Evolutionary conservation across 345 rosid genomes (phyloP), one percentile per base, ranked within the genome.

Genomic region (Brassica rapa): DNA sequence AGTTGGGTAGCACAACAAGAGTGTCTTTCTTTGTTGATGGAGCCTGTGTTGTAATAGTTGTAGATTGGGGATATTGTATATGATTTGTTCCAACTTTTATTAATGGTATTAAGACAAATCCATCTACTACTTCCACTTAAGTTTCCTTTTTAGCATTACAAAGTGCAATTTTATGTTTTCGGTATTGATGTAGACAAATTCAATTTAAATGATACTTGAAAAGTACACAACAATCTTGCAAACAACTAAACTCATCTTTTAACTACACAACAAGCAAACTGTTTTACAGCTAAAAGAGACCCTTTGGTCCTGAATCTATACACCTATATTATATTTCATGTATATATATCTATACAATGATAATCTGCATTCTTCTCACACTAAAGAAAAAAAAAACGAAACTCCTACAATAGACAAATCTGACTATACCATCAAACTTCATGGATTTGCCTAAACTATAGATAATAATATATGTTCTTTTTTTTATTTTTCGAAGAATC

Each of bases 401-500:
- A 15, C 19, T 53, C 24, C 59, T 53, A 53, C 55, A 46, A 46
- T 12, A 3, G 16, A 46, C 16, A 46, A 32, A 46, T 4, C 55
- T 46, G 55, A 46, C 16, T 14, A 46, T 46, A 53, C 24, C 59
- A 53, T 16, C 59, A 53, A 16, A 53, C 24, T 53, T 35, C 41
- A 35, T 35, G 41, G 41, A 35, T 35, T 35, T 53, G 23, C 23
- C 23, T 15, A 15, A 15, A 53, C 59, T 53, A 53, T 2, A 35
- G 8, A 8, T 35, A 35, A 32, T 1, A 9, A 43, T 46, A 14
- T 53, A 15, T 53, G 23, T 53, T 15, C 23, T 53, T 15, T 53
- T 49, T 15, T 51, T 53, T 46, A 16, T 53, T 49, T 49, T 7
- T 86, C 84, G 14, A 89, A 91, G 83, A 92, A 90, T 32, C 62